Base-by-base conservation (phyloP, 176 grass and related monocot genomes). In the Lolium perenne region DNA sequence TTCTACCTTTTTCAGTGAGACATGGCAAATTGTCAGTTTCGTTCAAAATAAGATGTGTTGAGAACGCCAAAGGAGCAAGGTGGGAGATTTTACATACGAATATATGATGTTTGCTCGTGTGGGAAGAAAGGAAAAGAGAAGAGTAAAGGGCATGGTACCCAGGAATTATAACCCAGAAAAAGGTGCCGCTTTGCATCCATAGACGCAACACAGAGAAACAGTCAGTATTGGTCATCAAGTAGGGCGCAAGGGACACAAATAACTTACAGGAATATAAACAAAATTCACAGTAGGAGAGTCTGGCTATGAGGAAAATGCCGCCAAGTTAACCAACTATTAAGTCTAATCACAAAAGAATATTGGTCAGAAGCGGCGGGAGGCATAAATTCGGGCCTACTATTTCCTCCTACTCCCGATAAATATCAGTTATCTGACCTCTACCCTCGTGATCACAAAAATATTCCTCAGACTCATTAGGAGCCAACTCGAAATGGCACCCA, bases 231-330 rank as follows among this genome's bases (percentile, higher is more conserved):
- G 29, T 29, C 29, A 29, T 29, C 29, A 29, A 29, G 29, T 29
- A 29, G 29, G 29, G 29, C 29, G 29, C 20, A 46, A 12, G 0
- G 16, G 3, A 17, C 32, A 18, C 10, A 16, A 45, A 58, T 47
- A 47, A 43, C 60, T 74, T 80, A 49, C 56, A 84, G 2, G 38
- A 76, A 76, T 38, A 76, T 87, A 75, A 84, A 76, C 81, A 87
- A 75, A 49, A 75, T 58, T 35, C 22, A 69, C 62, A 63, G 3
- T 82, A 51, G 18, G 76, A 11, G 61, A 58, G 8, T 86, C 50
- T 79, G 64, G 84, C 84, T 78, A 88, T 85, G 85, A 81, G 82
- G 81, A 84, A 91, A 91, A 91, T 91, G 89, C 82, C 85, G 61
- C 77, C 74, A 77, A 71, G 77, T 84, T 81, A 88, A 85, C 76